phyloP scores from a whole-genome alignment of 257 asterid genomes.

The Striga asiatica region DNA sequence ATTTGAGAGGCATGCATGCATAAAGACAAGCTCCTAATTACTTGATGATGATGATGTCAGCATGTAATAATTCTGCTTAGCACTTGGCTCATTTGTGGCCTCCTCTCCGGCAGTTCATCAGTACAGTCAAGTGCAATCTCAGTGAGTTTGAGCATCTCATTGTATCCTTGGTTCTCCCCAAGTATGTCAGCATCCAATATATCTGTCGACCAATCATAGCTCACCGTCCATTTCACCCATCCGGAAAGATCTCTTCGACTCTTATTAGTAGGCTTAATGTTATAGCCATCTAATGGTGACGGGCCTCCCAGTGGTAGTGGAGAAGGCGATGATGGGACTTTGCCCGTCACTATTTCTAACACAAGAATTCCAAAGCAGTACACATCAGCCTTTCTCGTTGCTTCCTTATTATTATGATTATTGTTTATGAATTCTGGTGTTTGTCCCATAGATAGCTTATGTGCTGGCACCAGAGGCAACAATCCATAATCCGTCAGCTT shows the following conservation, averaged over 20 bases:
- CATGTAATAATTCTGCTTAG: conserved; percentile 23
- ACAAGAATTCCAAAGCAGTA: conserved; percentile 60
- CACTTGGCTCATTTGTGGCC: conserved; percentile 45
- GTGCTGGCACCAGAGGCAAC: conserved; percentile 23
- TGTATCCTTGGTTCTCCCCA: conserved; percentile 48
- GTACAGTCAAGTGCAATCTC: conserved; percentile 59
- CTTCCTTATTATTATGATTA: conserved; percentile 20
- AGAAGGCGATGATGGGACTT: conserved; percentile 5
- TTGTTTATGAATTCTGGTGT: conserved; percentile 39
- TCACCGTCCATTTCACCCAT: conserved; percentile 48
- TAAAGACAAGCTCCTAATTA: no score
- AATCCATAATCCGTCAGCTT: conserved; percentile 67
- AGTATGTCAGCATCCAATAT: conserved; percentile 50
- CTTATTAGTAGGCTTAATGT: no score
- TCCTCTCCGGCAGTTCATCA: conserved; percentile 29
- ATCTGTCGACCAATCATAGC: conserved; percentile 62
- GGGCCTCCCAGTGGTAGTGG: background rate
- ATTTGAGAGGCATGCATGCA: no score
- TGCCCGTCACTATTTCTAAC: conserved; percentile 57
- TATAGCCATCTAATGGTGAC: background rate
- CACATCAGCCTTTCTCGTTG: conserved; percentile 45
- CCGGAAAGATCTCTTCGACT: conserved; percentile 34
- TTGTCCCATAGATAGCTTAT: conserved; percentile 32
- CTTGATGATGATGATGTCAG: no score
- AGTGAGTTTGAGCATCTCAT: conserved; percentile 55